Conservation (phyloP, 371 early-diverging fungal species). For the Mortierella sp. region DNA sequence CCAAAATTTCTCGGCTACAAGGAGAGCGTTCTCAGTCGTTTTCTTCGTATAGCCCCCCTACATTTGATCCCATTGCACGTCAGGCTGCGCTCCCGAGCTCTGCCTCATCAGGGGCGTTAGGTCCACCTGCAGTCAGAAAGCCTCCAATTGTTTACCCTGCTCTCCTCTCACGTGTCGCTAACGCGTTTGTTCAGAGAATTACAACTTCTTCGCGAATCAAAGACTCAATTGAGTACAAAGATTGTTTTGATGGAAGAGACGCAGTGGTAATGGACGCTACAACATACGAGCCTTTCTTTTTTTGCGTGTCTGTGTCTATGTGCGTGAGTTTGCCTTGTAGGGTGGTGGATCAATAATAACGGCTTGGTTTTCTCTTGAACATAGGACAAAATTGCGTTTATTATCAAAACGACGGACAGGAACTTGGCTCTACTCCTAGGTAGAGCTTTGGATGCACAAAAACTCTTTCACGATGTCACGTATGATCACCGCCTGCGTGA, state of each 20-base stretch:
- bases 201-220: constrained; percentile 67
- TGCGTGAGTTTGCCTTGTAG: neutral
- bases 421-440: constrained; percentile 88
- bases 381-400: constrained; percentile 77
- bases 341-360: neutral
- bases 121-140: constrained; percentile 32
- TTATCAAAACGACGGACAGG: constrained; percentile 87
- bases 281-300: neutral
- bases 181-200: constrained; percentile 73
- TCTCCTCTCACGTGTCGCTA: constrained; percentile 83
- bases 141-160: constrained; percentile 80
- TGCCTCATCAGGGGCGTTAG: constrained; percentile 19
- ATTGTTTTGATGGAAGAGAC: constrained; percentile 85
- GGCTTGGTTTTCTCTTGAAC: neutral
- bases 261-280: constrained; percentile 75
- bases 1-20: constrained; percentile 51
- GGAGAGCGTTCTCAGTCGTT: constrained; percentile 63
- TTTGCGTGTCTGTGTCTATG: no score
- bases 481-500: constrained; percentile 89
- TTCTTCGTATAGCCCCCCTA: constrained; percentile 55
- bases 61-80: constrained; percentile 30
- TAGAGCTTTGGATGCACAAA: constrained; percentile 89
- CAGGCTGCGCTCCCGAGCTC: constrained; percentile 34
- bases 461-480: constrained; percentile 90
- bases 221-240: constrained; percentile 85